Base-by-base conservation (phyloP, 2,329 filamentous ascomycete species). In the Nannizzia gypsea region DNA sequence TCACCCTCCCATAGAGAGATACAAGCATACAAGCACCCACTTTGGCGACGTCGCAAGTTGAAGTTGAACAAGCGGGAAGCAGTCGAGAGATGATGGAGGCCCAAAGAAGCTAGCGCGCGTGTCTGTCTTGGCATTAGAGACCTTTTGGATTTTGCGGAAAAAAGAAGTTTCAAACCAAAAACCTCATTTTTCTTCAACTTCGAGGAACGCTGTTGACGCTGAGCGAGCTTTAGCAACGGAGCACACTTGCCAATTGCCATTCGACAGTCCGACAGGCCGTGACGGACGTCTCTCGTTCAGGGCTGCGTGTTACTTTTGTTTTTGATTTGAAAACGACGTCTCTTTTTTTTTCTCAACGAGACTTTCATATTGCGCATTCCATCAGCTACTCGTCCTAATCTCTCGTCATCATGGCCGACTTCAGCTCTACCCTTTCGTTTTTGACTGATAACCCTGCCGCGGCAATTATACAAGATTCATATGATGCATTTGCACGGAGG, bases 401-500 rank as follows among this genome's bases (percentile, higher is more conserved):
- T 36, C 9, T 20, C 3, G 22, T 64, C 67, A 70, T 65, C 64
- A 77, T 77, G 74, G 69, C 74, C 63, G 74, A 78, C 62, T 64
- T 69, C 59, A 65, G 71, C 63, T 73, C 73, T 64, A 80, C 81
- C 66, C 77, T 84, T 68, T 83, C 83, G 69, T 83, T 90, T 67
- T 72, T 96, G 66, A 80, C 83, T 68, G 81, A 86, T 69, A 96
- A 95, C 74, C 83, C 88, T 62, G 75, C 93, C 68, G 79, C 84
- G 60, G 79, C 80, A 65, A 80, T 83, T 65, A 71, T 95, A 67
- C 82, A 84, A 74, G 88, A 95, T 80, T 85, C 84, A 75, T 87
- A 93, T 77, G 82, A 80, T 69, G 83, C 85, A 59, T 95, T 97
- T 73, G 87, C 86, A 64, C 88, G 93, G 68, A 85, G 89, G 77